phyloP scores from a whole-genome alignment of 106 monocot genomes.

The Xerophyta viscosa region DNA sequence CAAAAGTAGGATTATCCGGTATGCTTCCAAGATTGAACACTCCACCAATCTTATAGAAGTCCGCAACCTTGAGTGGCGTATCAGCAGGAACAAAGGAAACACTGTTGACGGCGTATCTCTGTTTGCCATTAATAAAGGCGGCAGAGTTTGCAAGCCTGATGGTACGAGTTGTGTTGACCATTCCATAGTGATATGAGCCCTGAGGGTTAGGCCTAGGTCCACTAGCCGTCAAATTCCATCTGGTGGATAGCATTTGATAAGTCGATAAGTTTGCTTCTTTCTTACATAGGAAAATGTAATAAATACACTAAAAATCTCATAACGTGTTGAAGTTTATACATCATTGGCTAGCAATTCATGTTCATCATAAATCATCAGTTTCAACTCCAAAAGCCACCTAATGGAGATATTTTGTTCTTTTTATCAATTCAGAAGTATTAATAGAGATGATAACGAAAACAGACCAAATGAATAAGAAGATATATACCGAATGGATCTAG shows the following conservation, averaged over 20 bases:
- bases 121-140: constrained; percentile 50
- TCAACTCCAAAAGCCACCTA: too few species aligned
- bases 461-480: too few species aligned
- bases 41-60: constrained; percentile 49
- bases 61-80: constrained; percentile 59
- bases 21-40: constrained; percentile 50
- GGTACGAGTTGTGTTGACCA: constrained; percentile 49
- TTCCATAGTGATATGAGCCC: constrained; percentile 71
- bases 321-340: too few species aligned
- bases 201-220: constrained; percentile 72
- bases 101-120: constrained; percentile 59
- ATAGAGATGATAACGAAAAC: too few species aligned
- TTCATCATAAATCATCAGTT: too few species aligned
- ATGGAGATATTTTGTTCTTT: too few species aligned
- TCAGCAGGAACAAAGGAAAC: constrained; percentile 52
- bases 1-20: constrained; percentile 44
- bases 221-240: constrained; percentile 73
- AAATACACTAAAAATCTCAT: too few species aligned
- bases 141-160: constrained; percentile 67
- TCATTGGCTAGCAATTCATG: too few species aligned
- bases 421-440: too few species aligned
- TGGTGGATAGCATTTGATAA: constrained; percentile 4
- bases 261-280: neutral
- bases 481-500: constrained; percentile 37
- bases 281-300: neutral